These are phyloP conservation scores for Suillus discolor DNA, from an alignment of 768 basidiomycete genomes.

Conservation along the genomic window DNA sequence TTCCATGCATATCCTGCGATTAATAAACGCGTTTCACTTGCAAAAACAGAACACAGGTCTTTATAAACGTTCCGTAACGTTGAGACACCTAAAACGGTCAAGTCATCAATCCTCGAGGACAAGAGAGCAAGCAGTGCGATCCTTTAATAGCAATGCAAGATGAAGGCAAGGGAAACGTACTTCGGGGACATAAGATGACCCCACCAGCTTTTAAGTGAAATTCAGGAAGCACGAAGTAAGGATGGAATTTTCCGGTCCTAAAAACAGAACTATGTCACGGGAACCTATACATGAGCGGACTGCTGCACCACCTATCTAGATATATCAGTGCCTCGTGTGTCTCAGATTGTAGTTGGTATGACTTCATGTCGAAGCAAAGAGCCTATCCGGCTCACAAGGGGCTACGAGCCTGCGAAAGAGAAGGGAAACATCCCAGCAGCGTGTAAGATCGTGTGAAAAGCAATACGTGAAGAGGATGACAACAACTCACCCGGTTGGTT, in stretches of 20 bases:
- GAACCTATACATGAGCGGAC: neutral
- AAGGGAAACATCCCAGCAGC: neutral
- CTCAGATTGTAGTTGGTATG: neutral
- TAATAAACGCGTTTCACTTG: neutral
- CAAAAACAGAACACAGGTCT: conserved; percentile 3
- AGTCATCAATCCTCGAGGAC: neutral
- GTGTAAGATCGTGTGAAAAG: conserved; percentile 2
- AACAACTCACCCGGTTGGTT: neutral
- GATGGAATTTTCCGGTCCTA: conserved; percentile 3
- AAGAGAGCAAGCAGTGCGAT: neutral
- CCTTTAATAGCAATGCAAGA: neutral
- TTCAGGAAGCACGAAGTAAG: neutral
- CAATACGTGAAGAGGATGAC: neutral
- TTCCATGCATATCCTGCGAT: neutral
- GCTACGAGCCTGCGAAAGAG: neutral
- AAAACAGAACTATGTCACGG: neutral
- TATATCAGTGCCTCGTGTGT: conserved; percentile 7
- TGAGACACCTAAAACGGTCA: neutral
- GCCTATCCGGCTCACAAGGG: neutral
- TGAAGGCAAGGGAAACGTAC: neutral
- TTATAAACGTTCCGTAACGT: neutral
- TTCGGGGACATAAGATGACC: neutral
- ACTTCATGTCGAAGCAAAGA: conserved; percentile 13
- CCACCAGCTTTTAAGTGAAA: neutral
- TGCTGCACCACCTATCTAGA: neutral